Conservation (phyloP, 2,329 filamentous ascomycete genomes). For the Apiospora aurea region DNA sequence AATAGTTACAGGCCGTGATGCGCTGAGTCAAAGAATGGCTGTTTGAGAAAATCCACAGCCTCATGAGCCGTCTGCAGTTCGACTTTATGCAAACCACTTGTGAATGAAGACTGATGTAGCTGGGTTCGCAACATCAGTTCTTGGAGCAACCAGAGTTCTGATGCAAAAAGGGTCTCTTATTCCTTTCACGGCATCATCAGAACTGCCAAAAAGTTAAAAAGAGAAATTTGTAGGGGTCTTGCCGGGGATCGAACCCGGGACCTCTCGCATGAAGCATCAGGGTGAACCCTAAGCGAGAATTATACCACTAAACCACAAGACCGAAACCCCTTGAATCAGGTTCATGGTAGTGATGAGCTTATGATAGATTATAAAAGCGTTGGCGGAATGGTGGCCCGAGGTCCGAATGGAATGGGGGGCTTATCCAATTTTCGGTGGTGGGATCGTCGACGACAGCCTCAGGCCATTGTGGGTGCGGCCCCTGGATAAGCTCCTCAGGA, state of each 20-base stretch:
- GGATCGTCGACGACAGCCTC: slow-evolving; percentile 13
- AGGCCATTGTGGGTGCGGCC: not conserved
- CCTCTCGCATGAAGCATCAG: slow-evolving; percentile 23
- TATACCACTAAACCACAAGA: slow-evolving; percentile 26
- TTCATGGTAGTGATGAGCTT: not conserved
- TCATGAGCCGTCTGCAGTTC: not conserved
- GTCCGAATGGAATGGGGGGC: not conserved
- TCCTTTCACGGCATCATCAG: not conserved
- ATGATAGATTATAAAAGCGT: not conserved
- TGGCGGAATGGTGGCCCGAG: not conserved
- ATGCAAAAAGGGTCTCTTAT: not conserved
- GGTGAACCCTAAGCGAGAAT: slow-evolving; percentile 25
- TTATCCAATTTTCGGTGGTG: not conserved
- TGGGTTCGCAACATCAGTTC: not conserved
- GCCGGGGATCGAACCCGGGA: slow-evolving; percentile 25
- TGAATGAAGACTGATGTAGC: not conserved
- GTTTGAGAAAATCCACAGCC: not conserved
- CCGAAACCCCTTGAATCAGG: slow-evolving; percentile 12
- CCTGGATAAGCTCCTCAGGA: not conserved
- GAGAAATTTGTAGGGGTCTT: not conserved
- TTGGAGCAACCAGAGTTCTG: not conserved
- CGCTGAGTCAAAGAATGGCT: not conserved
- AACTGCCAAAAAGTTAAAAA: not conserved
- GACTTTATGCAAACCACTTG: not conserved
- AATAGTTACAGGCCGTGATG: not conserved